Evolutionary conservation across 1,284 basidiomycete genomes (phyloP).

Genomic region (Ceratorhiza oryzae-sativae): DNA sequence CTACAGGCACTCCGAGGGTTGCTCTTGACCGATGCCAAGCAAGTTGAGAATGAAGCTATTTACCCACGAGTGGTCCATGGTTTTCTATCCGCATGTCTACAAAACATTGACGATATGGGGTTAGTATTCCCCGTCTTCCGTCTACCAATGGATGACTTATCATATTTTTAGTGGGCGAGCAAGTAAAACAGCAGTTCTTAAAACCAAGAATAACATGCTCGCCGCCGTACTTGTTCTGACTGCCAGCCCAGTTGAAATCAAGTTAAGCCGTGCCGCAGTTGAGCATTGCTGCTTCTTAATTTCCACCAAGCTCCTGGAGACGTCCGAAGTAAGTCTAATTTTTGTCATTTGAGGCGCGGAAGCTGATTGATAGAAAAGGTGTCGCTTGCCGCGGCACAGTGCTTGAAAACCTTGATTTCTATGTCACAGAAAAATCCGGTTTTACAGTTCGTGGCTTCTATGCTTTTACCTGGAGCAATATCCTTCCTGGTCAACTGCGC

Average conservation of each 20-base stretch:
- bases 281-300: constrained; percentile 88
- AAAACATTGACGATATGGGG: constrained; percentile 93
- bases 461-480: constrained; percentile 81
- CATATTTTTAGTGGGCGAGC: constrained; percentile 70
- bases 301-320: constrained; percentile 73
- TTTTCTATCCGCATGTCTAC: constrained; percentile 81
- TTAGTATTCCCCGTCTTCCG: constrained; percentile 52
- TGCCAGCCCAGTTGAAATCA: constrained; percentile 70
- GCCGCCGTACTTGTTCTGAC: constrained; percentile 88
- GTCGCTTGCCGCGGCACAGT: constrained; percentile 87
- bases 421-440: constrained; percentile 66
- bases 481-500: constrained; percentile 72
- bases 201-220: constrained; percentile 90
- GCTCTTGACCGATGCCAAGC: constrained; percentile 59
- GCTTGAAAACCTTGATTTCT: constrained; percentile 82
- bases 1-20: constrained; percentile 80
- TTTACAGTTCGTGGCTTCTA: constrained; percentile 74
- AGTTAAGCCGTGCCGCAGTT: constrained; percentile 76
- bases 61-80: constrained; percentile 76
- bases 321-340: constrained; percentile 65
- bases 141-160: not conserved
- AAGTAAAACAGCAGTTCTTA: constrained; percentile 78
- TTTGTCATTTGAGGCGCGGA: not conserved
- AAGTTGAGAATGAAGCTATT: constrained; percentile 47
- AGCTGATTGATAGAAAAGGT: constrained; percentile 55